Evolutionary conservation across 1,139 yeast species (phyloP), one percentile per base, ranked within the genome.

Genomic region (Torulaspora pretoriensis): DNA sequence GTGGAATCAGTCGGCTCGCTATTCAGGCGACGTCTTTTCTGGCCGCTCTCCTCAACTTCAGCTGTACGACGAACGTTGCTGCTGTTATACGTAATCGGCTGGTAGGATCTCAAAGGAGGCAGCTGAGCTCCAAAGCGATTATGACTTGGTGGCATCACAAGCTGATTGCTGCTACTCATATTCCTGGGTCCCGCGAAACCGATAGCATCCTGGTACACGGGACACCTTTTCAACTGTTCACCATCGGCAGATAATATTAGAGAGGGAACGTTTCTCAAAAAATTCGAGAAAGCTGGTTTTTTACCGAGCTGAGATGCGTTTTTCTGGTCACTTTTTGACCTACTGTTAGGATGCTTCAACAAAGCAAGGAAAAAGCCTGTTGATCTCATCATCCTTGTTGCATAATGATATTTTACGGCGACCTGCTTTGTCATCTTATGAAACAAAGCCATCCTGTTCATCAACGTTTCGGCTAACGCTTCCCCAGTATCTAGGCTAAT

Each of bases 311-410:
- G 38, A 5, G 30, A 40, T 10, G 36, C 45, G 36, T 35, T 47
- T n/a, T 46, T 39, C 4, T 48, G 47, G 10, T 42, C 46, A 12
- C 35, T 40, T 24, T 51, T 54, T 22, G 41, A 30, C 32, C 50
- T 54, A 7, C 47, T 40, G 40, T 67, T 67, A 2, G 72, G 67
- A 14, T 64, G 65, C 47, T 63, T 68, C 35, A 74, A 43, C 25
- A 73, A 47, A 1, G 69, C 66, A 13, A 74, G 56, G 36, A 75
- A 69, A 45, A 71, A 70, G 1, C 67, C 67, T 4, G 74, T 75
- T 1, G 78, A 76, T 51, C 75, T 76, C 39, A 71, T 64, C 59
- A 77, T 66, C 55, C 77, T 70, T 72, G 78, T 76, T 4, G 84
- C 79, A 54, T 76, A 77, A 42, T 74, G 75, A 54, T 78, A 79